A percentile compares a stretch with the other conserved stretches of the same genome.
Conservation (phyloP, 495 filamentous ascomycete species). For the Cercophora samala region DNA sequence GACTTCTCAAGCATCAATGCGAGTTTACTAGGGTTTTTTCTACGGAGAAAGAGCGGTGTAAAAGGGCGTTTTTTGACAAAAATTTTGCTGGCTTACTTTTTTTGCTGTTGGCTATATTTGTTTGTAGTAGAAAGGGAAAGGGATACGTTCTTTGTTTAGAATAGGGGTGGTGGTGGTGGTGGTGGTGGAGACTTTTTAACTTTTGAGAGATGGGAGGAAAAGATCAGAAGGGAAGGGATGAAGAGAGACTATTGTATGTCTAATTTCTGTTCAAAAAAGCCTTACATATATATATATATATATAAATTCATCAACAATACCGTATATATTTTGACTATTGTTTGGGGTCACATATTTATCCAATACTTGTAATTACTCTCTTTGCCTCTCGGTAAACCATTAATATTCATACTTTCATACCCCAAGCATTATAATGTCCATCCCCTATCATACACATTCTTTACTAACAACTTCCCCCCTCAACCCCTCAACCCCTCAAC, state of each 20-base stretch:
- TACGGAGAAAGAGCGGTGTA: neutral
- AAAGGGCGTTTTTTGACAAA: neutral
- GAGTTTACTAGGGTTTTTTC: neutral
- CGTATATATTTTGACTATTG: neutral
- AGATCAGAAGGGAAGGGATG: too few relatives aligned
- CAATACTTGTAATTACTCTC: too few relatives aligned
- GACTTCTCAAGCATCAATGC: neutral
- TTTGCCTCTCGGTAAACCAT: too few relatives aligned
- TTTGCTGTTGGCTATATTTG: neutral
- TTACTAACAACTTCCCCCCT: neutral
- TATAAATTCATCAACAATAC: neutral
- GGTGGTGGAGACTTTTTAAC: neutral
- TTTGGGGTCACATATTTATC: too few relatives aligned
- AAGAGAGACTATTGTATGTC: neutral
- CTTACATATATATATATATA: neutral
- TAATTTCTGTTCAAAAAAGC: neutral
- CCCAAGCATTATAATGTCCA: neutral
- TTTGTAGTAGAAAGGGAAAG: neutral
- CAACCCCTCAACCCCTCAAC: slow-evolving; percentile 12
- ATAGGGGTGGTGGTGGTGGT: too few relatives aligned
- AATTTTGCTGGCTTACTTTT: neutral
- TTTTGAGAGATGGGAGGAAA: neutral
- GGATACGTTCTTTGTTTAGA: neutral
- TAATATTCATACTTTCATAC: too few relatives aligned
- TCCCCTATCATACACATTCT: neutral